Conservation (phyloP, 2,329 filamentous ascomycete species). For the Epichloe sibirici region DNA sequence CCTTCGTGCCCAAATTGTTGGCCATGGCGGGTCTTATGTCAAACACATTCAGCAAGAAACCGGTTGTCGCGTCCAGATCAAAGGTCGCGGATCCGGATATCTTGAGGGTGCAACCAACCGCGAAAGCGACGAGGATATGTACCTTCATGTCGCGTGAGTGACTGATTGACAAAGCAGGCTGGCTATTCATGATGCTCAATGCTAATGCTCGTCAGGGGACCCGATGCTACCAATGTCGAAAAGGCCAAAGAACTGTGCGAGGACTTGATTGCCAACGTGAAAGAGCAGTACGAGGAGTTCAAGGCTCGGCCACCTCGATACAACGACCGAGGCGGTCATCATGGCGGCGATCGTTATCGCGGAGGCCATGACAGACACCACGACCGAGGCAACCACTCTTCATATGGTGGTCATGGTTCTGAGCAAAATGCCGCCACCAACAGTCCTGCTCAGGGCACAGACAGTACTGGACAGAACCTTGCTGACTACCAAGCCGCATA, state of each 20-base stretch:
- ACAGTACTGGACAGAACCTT: slow-evolving; percentile 15
- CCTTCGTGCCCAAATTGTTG: slow-evolving; percentile 88
- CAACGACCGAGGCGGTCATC: slow-evolving; percentile 33
- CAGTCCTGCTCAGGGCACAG: slow-evolving; percentile 22
- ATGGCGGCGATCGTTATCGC: slow-evolving; percentile 19
- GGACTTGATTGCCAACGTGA: slow-evolving; percentile 76
- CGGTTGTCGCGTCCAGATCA: slow-evolving; percentile 92
- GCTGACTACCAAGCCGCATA: slow-evolving; percentile 70
- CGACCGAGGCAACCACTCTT: slow-evolving; percentile 17
- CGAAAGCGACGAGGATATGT: slow-evolving; percentile 95
- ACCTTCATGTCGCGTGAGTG: slow-evolving; percentile 82
- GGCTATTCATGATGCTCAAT: background rate
- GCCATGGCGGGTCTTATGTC: slow-evolving; percentile 86
- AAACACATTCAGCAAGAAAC: slow-evolving; percentile 98
- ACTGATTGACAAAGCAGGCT: background rate
- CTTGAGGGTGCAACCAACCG: slow-evolving; percentile 77
- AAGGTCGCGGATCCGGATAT: slow-evolving; percentile 89
- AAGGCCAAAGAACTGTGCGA: slow-evolving; percentile 81
- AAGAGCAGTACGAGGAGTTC: slow-evolving; percentile 80
- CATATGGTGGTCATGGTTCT: slow-evolving; percentile 18
- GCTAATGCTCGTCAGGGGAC: slow-evolving; percentile 49
- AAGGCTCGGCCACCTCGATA: slow-evolving; percentile 66
- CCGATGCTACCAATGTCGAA: slow-evolving; percentile 75
- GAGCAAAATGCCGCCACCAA: slow-evolving; percentile 19
- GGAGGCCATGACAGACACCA: slow-evolving; percentile 18